Percentiles rank a stretch among this genome's conserved stretches.
phyloP scores from a whole-genome alignment of 2,329 filamentous ascomycete species.

The Botrytis fragariae region DNA sequence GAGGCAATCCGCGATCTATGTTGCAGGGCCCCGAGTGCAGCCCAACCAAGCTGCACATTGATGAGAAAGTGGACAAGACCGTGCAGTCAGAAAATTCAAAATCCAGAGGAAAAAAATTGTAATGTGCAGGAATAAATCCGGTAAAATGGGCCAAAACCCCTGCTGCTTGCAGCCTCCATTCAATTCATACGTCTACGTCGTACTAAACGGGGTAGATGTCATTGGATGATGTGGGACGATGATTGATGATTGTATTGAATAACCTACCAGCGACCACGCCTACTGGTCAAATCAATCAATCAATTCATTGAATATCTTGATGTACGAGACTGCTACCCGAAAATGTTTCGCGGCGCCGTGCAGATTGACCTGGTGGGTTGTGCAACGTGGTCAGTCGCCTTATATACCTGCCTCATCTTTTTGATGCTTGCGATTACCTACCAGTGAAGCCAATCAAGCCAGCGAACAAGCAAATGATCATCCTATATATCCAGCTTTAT shows the following conservation, averaged over 20 bases:
- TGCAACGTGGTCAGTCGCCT: conserved; percentile 39
- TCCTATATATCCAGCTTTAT: background rate
- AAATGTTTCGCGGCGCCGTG: conserved; percentile 26
- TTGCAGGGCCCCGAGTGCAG: conserved; percentile 31
- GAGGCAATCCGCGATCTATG: conserved; percentile 31
- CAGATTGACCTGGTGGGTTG: conserved; percentile 20
- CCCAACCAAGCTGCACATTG: conserved; percentile 21
- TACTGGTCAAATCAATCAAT: background rate
- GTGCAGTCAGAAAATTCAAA: conserved; percentile 15
- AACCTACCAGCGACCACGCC: background rate
- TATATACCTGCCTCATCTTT: conserved; percentile 32
- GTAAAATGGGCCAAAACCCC: background rate
- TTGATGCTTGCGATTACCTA: background rate
- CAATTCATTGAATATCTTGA: background rate
- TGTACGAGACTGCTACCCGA: conserved; percentile 14
- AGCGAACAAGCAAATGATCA: background rate
- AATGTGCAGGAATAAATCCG: conserved; percentile 17
- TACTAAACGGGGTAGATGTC: background rate
- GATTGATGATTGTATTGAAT: background rate
- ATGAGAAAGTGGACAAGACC: conserved; percentile 12
- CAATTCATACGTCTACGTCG: background rate
- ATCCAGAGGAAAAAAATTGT: background rate
- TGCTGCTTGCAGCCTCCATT: conserved; percentile 9
- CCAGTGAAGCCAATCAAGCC: background rate
- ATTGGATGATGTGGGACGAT: conserved; percentile 10